Evolutionary conservation across 768 basidiomycete genomes (phyloP), one percentile per base, ranked within the genome.

Genomic region (Lyophyllum decastes): DNA sequence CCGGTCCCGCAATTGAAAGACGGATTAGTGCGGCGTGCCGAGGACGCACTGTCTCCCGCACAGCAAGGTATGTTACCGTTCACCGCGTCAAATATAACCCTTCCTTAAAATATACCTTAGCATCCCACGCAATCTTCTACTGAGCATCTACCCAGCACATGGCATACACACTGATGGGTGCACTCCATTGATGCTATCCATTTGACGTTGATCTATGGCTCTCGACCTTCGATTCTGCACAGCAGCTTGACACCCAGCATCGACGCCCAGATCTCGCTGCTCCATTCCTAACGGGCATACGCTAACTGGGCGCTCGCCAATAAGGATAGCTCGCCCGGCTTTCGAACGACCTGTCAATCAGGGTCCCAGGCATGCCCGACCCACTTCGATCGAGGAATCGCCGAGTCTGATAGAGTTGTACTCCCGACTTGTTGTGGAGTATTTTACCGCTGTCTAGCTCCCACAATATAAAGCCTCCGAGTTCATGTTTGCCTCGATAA

Each of bases 341-440:
- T 24, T 24, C 44, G 27, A 49, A 11, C 27, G 2, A 30, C 25
- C 52, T 59, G 35, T 52, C 52, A 51, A 56, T 48, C 50, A 57
- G 33, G 50, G 47, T 44, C 27, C 24, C 44, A 61, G 60, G 52
- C 46, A 25, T 21, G 22, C 11, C n/a, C 26, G 46, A 57, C 54
- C 59, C 48, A 54, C 54, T 52, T 64, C 50, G 61, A 62, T 62
- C 64, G 54, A 65, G 57, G 64, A 62, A 52, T 27, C 48, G 7
- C 50, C 55, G 59, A 49, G 46, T 57, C 54, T 62, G 64, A 65
- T 63, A 62, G 61, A 62, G 59, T 65, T 65, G 58, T 46, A 30
- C 30, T 35, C 51, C 54, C 49, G 35, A 54, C 41, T 33, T 43
- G 49, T 43, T 49, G 46, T 41, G 41, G 10, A 55, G 35, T 50